phyloP scores from a whole-genome alignment of 106 monocot genomes.

The Phalaenopsis aphrodite region DNA sequence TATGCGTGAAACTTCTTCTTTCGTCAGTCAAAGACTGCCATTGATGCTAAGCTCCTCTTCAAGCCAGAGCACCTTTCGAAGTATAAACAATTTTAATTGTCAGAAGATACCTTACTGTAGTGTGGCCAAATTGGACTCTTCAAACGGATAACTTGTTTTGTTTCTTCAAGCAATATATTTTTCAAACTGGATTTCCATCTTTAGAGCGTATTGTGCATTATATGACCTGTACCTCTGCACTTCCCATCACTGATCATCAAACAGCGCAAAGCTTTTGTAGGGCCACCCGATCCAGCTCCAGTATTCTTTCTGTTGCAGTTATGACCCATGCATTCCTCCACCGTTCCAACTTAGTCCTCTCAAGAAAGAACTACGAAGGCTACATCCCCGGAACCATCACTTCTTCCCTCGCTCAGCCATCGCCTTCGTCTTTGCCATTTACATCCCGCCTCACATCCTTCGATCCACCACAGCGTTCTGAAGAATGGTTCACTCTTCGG shows the following conservation, averaged over 20 bases:
- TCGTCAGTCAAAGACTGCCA: not conserved
- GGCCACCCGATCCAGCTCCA: constrained; percentile 10
- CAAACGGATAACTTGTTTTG: not conserved
- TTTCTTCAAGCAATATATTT: too few species aligned
- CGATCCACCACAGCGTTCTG: constrained; percentile 66
- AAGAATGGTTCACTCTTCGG: constrained; percentile 94
- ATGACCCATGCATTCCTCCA: constrained; percentile 22
- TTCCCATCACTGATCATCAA: constrained; percentile 14
- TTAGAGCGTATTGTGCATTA: not conserved
- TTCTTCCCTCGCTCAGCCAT: constrained; percentile 1
- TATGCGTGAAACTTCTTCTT: not conserved
- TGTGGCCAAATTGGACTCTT: not conserved
- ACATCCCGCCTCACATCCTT: constrained; percentile 29
- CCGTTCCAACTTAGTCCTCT: constrained; percentile 21
- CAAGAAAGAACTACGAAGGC: constrained; percentile 32
- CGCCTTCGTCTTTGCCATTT: constrained; percentile 9
- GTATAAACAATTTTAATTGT: not conserved
- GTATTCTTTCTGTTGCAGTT: constrained; percentile 1
- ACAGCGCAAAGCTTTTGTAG: constrained; percentile 26
- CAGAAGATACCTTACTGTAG: not conserved
- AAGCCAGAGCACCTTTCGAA: not conserved
- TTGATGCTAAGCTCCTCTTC: not conserved
- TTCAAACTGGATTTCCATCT: not conserved
- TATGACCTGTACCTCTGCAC: not conserved
- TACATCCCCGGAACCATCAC: constrained; percentile 33